Conservation (phyloP, 148 eudicot species). For the Chenopodium album region DNA sequence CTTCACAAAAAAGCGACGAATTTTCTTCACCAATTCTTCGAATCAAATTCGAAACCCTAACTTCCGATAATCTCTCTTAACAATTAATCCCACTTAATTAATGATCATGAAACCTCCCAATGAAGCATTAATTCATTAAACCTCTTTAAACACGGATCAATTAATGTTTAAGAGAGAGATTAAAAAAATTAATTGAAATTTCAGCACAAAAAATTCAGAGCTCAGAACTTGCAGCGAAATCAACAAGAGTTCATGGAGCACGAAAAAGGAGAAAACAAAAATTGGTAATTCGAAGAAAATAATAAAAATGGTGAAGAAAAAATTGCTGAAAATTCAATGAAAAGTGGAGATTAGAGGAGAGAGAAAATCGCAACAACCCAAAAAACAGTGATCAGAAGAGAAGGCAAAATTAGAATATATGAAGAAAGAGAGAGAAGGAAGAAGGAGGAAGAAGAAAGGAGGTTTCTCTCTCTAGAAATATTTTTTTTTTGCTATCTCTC, state of each 20-base stretch:
- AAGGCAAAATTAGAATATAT: constrained; percentile 11
- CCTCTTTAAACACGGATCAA: constrained; percentile 14
- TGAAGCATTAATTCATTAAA: neutral
- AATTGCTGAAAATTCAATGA: neutral
- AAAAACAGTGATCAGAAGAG: constrained; percentile 18
- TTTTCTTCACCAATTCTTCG: no score
- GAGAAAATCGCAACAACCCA: constrained; percentile 21
- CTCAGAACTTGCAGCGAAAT: neutral
- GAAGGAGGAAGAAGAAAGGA: no score
- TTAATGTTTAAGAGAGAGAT: neutral
- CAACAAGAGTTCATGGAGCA: neutral
- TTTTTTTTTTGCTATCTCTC: neutral
- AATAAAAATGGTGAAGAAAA: neutral
- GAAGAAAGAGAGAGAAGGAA: neutral
- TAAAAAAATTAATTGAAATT: neutral
- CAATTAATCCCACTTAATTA: neutral
- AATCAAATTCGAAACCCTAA: constrained; percentile 26
- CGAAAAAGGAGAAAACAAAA: constrained; percentile 12
- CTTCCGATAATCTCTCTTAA: constrained; percentile 4
- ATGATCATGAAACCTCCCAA: constrained; percentile 14
- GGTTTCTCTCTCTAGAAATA: neutral
- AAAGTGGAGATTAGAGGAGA: neutral
- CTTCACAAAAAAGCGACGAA: neutral
- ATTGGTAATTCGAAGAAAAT: neutral
- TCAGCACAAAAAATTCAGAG: neutral